phyloP scores from a whole-genome alignment of 805 yeast genomes.

The Kodamaea nitidulidarum region DNA sequence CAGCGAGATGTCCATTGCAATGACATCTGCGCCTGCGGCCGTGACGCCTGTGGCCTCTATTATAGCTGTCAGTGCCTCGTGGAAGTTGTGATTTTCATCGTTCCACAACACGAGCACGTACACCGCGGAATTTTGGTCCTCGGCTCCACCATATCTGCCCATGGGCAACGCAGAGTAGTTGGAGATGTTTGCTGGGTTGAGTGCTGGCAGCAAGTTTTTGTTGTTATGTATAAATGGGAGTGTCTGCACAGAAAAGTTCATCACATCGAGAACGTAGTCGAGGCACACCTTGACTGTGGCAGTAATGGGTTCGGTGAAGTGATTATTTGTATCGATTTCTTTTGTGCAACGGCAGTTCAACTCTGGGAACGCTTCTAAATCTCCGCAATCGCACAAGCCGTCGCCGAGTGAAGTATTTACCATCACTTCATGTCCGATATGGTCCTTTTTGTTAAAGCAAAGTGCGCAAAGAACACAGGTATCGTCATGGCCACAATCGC shows the following conservation, averaged over 20 bases:
- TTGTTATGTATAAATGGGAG: conserved; percentile 37
- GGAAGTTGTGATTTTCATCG: conserved; percentile 66
- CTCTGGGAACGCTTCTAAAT: conserved; percentile 55
- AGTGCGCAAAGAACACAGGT: conserved; percentile 73
- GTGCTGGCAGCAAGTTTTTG: conserved; percentile 14
- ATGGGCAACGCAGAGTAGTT: conserved; percentile 12
- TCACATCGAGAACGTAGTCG: conserved; percentile 43
- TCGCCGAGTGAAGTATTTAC: conserved; percentile 48
- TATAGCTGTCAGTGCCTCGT: conserved; percentile 50
- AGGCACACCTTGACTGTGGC: conserved; percentile 32
- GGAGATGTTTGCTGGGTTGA: conserved; percentile 26
- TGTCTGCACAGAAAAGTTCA: conserved; percentile 34
- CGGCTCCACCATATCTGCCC: conserved; percentile 26
- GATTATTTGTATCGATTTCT: conserved; percentile 1
- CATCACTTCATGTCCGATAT: conserved; percentile 59
- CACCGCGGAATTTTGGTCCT: conserved; percentile 28
- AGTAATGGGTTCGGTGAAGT: conserved; percentile 17
- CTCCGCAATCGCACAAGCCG: conserved; percentile 76
- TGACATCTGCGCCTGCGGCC: conserved; percentile 24
- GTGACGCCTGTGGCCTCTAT: conserved; percentile 26
- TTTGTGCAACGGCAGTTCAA: conserved; percentile 47
- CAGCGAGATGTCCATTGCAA: conserved; percentile 45
- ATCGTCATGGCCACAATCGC: conserved; percentile 72
- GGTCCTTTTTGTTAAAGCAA: conserved; percentile 71
- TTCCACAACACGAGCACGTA: conserved; percentile 67